Percentiles rank a stretch among this genome's conserved stretches.
These are phyloP conservation scores for Cyclotella atomus DNA, from an alignment of 108 stramenopile genomes.

Conservation along the genomic window DNA sequence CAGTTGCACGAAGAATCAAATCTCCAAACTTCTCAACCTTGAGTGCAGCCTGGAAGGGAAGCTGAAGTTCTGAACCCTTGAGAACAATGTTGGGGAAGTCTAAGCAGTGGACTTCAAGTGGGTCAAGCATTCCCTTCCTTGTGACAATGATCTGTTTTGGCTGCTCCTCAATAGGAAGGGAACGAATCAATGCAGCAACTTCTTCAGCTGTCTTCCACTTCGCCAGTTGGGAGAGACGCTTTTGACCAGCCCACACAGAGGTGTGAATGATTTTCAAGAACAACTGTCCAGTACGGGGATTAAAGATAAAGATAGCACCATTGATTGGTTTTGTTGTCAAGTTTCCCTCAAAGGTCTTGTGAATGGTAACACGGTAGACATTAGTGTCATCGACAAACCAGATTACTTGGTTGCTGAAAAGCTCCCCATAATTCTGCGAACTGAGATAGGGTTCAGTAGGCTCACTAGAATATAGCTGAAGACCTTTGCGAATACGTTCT, in stretches of 20 bases:
- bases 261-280: slow-evolving; percentile 99
- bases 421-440: slow-evolving; percentile 98
- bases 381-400: slow-evolving; percentile 99
- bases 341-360: slow-evolving; percentile 99
- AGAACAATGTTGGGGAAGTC: slow-evolving; percentile 99
- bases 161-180: slow-evolving; percentile 98
- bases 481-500: slow-evolving; percentile 98
- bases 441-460: slow-evolving; percentile 99
- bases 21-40: slow-evolving; percentile 99
- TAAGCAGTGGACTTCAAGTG: slow-evolving; percentile 97
- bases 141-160: slow-evolving; percentile 99
- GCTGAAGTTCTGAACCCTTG: slow-evolving; percentile 97
- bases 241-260: slow-evolving; percentile 99
- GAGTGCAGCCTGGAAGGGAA: slow-evolving; percentile 98
- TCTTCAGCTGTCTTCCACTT: slow-evolving; percentile 99
- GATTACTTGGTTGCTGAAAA: slow-evolving; percentile 98
- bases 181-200: slow-evolving; percentile 97
- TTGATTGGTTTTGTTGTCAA: slow-evolving; percentile 99
- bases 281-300: slow-evolving; percentile 97
- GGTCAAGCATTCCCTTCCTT: slow-evolving; percentile 98
- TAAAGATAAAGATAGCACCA: slow-evolving; percentile 99
- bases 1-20: slow-evolving; percentile 96
- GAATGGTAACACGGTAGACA: slow-evolving; percentile 99
- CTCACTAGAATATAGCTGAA: slow-evolving; percentile 98
- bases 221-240: slow-evolving; percentile 98